Percentiles rank a stretch among this genome's conserved stretches.
These are phyloP conservation scores for Polygonum aviculare DNA, from an alignment of 148 eudicot species.

Conservation along the genomic window DNA sequence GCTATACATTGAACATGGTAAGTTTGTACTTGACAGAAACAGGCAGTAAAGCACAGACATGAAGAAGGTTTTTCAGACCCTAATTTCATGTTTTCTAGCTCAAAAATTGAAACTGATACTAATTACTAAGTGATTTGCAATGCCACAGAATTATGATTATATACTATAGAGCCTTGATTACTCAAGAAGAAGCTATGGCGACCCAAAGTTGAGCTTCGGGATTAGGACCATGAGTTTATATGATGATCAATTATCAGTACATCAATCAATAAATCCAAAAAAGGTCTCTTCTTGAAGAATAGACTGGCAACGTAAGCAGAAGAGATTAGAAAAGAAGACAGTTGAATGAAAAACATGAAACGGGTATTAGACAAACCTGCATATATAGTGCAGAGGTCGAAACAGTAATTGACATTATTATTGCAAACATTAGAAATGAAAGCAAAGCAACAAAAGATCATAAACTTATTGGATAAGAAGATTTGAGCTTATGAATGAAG, in stretches of 20 bases:
- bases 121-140: too few species aligned
- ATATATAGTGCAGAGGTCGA: not conserved
- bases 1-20: too few species aligned
- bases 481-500: not conserved
- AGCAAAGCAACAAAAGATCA: not conserved
- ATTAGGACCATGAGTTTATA: too few species aligned
- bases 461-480: not conserved
- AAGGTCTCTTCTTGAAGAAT: not conserved
- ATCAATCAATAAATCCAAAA: not conserved
- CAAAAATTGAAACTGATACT: too few species aligned
- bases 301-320: not conserved
- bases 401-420: not conserved
- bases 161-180: too few species aligned
- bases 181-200: too few species aligned
- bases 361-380: not conserved
- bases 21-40: too few species aligned
- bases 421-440: not conserved
- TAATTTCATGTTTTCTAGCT: too few species aligned
- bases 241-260: not conserved
- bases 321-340: not conserved
- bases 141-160: too few species aligned
- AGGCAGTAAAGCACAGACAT: too few species aligned
- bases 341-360: not conserved
- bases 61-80: too few species aligned
- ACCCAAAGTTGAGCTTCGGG: too few species aligned